Evolutionary conservation across 768 basidiomycete genomes (phyloP).

Genomic region (Termitomyces sp.): DNA sequence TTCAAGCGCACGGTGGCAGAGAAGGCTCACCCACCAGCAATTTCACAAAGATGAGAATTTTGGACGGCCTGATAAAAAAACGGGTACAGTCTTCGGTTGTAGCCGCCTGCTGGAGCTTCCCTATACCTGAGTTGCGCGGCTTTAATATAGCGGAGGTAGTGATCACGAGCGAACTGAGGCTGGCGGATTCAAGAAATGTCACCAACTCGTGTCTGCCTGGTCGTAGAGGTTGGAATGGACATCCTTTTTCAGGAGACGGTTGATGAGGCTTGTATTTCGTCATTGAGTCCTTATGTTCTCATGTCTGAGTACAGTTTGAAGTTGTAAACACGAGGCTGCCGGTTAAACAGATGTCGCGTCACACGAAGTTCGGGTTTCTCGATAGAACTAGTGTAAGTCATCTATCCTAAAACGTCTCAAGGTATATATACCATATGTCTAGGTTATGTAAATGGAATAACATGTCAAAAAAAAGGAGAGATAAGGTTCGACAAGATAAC

Average conservation of each 20-base stretch:
- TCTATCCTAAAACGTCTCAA: no score
- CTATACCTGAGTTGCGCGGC: constrained; percentile 93
- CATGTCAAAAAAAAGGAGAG: no score
- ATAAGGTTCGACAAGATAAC: no score
- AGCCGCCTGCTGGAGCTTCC: constrained; percentile 88
- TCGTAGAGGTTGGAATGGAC: constrained; percentile 86
- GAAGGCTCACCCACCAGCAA: constrained; percentile 94
- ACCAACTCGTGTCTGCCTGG: constrained; percentile 96
- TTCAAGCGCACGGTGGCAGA: constrained; percentile 89
- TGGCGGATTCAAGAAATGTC: constrained; percentile 83
- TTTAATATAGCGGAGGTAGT: constrained; percentile 90
- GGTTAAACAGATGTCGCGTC: no score
- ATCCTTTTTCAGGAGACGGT: constrained; percentile 89
- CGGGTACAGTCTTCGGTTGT: constrained; percentile 83
- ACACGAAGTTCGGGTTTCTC: no score
- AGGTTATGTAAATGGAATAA: no score
- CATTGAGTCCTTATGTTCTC: no score
- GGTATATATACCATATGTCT: no score
- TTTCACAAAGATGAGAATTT: constrained; percentile 91
- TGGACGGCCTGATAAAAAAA: constrained; percentile 94
- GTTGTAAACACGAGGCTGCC: no score
- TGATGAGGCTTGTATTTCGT: constrained; percentile 89
- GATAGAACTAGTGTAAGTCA: no score
- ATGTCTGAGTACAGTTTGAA: no score
- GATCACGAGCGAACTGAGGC: constrained; percentile 88